Percentiles rank a stretch among this genome's conserved stretches.
These are phyloP conservation scores for Apium graveolens DNA, from an alignment of 129 eudicot species.

Conservation along the genomic window DNA sequence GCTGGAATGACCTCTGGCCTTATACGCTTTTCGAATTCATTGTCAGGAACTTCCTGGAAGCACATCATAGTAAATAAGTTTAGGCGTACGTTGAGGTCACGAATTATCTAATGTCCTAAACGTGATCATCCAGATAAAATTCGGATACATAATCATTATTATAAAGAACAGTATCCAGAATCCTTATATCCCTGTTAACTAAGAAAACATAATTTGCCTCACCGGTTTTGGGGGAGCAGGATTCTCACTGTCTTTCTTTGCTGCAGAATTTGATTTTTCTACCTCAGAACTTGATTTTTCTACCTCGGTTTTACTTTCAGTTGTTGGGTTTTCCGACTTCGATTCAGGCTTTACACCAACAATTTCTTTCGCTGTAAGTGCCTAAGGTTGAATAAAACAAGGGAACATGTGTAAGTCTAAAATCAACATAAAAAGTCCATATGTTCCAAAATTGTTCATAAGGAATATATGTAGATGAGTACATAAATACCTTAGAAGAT, in stretches of 20 bases:
- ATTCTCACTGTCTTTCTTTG: constrained; percentile 40
- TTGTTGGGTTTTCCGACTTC: constrained; percentile 36
- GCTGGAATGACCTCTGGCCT: constrained; percentile 93
- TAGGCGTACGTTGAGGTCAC: background rate
- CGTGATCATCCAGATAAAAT: background rate
- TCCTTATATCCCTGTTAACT: background rate
- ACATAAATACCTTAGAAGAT: constrained; percentile 55
- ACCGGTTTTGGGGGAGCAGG: constrained; percentile 40
- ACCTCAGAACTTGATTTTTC: constrained; percentile 62
- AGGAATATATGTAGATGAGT: background rate
- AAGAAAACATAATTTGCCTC: constrained; percentile 10
- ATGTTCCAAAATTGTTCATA: background rate
- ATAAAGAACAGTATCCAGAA: background rate
- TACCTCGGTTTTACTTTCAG: constrained; percentile 63
- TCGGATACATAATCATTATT: background rate
- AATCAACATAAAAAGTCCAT: background rate
- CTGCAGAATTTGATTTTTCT: constrained; percentile 51
- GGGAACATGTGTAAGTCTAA: background rate
- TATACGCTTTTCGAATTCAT: constrained; percentile 87
- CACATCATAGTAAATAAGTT: background rate
- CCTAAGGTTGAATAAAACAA: constrained; percentile 7
- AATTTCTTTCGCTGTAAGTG: constrained; percentile 27
- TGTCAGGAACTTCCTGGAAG: constrained; percentile 80
- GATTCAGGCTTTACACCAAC: constrained; percentile 12
- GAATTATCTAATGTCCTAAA: too few relatives aligned